phyloP scores from a whole-genome alignment of 2,329 filamentous ascomycete genomes.

The Aspergillus awamori region DNA sequence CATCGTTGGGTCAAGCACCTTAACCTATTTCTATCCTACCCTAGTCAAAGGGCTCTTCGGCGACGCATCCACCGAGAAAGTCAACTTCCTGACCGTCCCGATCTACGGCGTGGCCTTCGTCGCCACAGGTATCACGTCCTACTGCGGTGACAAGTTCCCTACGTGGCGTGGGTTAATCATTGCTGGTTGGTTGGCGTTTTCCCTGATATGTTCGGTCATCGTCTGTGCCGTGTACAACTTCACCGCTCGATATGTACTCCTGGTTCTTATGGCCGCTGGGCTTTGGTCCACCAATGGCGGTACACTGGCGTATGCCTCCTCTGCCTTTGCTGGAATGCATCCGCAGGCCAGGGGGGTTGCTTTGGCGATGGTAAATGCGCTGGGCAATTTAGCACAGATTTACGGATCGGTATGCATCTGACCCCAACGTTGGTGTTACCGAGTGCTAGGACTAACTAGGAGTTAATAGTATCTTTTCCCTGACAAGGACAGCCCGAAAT shows the following conservation, averaged over 20 bases:
- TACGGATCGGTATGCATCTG: too few relatives aligned
- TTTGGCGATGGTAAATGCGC: slow-evolving; percentile 56
- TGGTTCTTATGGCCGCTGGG: slow-evolving; percentile 60
- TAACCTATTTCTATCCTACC: slow-evolving; percentile 28
- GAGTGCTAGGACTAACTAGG: too few relatives aligned
- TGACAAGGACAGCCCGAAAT: too few relatives aligned
- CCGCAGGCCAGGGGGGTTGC: slow-evolving; percentile 54
- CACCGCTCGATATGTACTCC: slow-evolving; percentile 56
- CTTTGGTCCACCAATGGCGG: slow-evolving; percentile 58
- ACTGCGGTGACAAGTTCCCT: too few relatives aligned
- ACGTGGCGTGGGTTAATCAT: too few relatives aligned
- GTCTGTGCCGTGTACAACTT: slow-evolving; percentile 32
- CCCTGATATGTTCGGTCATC: too few relatives aligned
- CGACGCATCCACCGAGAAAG: slow-evolving; percentile 27
- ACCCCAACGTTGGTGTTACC: too few relatives aligned
- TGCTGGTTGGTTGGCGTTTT: too few relatives aligned
- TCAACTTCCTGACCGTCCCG: slow-evolving; percentile 44
- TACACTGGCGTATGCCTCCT: slow-evolving; percentile 56
- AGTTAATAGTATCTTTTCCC: too few relatives aligned
- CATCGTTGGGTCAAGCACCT: too few relatives aligned
- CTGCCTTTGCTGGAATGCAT: slow-evolving; percentile 55
- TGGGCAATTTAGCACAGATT: slow-evolving; percentile 56
- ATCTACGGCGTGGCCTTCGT: slow-evolving; percentile 59
- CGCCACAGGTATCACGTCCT: slow-evolving; percentile 29
- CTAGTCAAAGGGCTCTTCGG: slow-evolving; percentile 28